Evolutionary conservation across 2,329 filamentous ascomycete genomes (phyloP).

Genomic region (Harringtonia aguacate): DNA sequence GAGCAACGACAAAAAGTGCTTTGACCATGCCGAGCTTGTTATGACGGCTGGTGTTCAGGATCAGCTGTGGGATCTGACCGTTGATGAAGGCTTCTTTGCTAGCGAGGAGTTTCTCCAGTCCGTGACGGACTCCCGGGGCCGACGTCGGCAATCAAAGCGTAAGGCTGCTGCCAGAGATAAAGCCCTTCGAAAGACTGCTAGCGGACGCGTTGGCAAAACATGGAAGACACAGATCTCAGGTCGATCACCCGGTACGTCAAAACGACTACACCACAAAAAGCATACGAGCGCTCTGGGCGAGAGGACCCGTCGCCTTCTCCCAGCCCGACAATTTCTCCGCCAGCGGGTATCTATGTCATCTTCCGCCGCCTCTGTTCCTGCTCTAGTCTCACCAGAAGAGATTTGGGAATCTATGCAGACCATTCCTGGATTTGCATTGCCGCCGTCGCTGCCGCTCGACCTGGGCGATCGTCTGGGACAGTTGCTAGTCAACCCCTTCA

Average conservation of each 20-base stretch:
- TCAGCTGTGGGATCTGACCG: too few species aligned
- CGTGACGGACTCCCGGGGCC: too few species aligned
- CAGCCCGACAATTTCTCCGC: neutral
- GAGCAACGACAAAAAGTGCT: too few species aligned
- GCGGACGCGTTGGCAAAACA: neutral
- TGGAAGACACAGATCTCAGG: too few species aligned
- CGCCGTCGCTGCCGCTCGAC: neutral
- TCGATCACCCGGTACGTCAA: neutral
- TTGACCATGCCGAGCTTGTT: too few species aligned
- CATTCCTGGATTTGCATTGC: neutral
- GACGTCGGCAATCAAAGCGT: too few species aligned
- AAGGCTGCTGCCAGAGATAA: neutral
- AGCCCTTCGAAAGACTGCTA: neutral
- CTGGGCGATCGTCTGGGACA: neutral
- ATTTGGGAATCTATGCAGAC: neutral
- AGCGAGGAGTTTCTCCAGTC: too few species aligned
- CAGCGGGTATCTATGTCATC: neutral
- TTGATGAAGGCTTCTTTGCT: too few species aligned
- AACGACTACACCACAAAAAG: neutral
- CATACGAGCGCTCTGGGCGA: too few species aligned
- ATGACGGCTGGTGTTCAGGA: too few species aligned
- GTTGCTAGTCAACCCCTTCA: neutral
- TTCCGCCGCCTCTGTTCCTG: neutral
- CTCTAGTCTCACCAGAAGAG: neutral
- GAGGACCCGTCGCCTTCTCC: too few species aligned